Percentiles rank a stretch among this genome's conserved stretches.
phyloP scores from a whole-genome alignment of 768 basidiomycete species.

The Lentinus tigrinus region DNA sequence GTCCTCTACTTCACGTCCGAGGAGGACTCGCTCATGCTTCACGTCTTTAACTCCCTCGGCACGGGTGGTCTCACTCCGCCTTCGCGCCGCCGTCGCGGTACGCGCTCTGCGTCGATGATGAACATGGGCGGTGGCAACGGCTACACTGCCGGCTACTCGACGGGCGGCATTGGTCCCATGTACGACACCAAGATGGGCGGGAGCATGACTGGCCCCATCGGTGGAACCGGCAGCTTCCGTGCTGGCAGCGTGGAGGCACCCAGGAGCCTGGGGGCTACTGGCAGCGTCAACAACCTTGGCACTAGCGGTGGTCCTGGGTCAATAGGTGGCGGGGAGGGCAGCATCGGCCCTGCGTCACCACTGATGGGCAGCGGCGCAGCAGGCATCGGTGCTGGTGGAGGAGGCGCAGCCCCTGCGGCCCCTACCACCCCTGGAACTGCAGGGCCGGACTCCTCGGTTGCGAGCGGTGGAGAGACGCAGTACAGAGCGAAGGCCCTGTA shows the following conservation, averaged over 20 bases:
- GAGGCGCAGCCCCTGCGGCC: slow-evolving; percentile 28
- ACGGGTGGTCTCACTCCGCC: slow-evolving; percentile 84
- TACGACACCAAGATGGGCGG: slow-evolving; percentile 66
- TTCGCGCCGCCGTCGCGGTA: slow-evolving; percentile 67
- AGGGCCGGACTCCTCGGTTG: slow-evolving; percentile 23
- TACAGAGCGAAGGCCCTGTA: slow-evolving; percentile 90
- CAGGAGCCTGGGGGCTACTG: slow-evolving; percentile 53
- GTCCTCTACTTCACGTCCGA: slow-evolving; percentile 96
- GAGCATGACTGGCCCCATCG: slow-evolving; percentile 40
- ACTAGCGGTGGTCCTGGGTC: slow-evolving; percentile 21
- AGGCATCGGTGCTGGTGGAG: slow-evolving; percentile 57
- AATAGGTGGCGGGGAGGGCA: slow-evolving; percentile 41
- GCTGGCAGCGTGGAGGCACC: slow-evolving; percentile 48
- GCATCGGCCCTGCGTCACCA: slow-evolving; percentile 55
- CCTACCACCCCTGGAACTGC: slow-evolving; percentile 28
- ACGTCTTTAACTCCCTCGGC: slow-evolving; percentile 86
- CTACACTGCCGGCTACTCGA: slow-evolving; percentile 57
- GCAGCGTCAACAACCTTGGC: slow-evolving; percentile 57
- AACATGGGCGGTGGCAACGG: slow-evolving; percentile 62
- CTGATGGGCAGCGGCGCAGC: slow-evolving; percentile 63
- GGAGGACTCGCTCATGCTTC: slow-evolving; percentile 82
- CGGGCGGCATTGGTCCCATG: slow-evolving; percentile 66
- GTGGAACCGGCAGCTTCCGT: slow-evolving; percentile 45
- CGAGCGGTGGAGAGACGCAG: slow-evolving; percentile 43
- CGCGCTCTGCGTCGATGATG: slow-evolving; percentile 63